Conservation (phyloP, 208 protist genomes). For the Strigomonas culicis region DNA sequence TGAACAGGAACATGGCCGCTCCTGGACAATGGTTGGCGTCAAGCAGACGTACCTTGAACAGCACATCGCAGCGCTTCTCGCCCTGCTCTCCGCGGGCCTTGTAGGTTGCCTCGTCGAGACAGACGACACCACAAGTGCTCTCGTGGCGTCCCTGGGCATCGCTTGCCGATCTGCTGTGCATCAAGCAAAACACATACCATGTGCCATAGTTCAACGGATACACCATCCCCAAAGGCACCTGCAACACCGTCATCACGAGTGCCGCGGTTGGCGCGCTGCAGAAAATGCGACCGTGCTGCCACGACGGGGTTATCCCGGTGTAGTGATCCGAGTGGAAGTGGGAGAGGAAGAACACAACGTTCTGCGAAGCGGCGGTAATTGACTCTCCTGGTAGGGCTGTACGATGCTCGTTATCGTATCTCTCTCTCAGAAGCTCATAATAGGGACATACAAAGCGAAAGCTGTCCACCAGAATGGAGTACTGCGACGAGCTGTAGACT, state of each 20-base stretch:
- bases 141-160: too few relatives aligned
- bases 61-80: too few relatives aligned
- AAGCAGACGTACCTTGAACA: too few relatives aligned
- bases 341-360: constrained; percentile 73
- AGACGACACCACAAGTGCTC: too few relatives aligned
- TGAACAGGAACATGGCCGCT: constrained; percentile 88
- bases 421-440: not conserved
- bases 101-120: too few relatives aligned
- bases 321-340: constrained; percentile 94
- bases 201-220: constrained; percentile 39
- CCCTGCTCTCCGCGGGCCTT: too few relatives aligned
- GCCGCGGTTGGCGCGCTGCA: constrained; percentile 59
- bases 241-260: constrained; percentile 41
- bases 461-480: constrained; percentile 71
- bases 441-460: constrained; percentile 40
- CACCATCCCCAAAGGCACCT: constrained; percentile 35
- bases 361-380: not conserved
- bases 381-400: not conserved
- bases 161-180: too few relatives aligned
- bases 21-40: constrained; percentile 91
- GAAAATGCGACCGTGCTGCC: constrained; percentile 58
- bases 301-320: constrained; percentile 42
- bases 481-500: constrained; percentile 27
- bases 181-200: constrained; percentile 53
- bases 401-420: not conserved